Conservation (phyloP, 805 yeast species). For the Lachancea sp. region DNA sequence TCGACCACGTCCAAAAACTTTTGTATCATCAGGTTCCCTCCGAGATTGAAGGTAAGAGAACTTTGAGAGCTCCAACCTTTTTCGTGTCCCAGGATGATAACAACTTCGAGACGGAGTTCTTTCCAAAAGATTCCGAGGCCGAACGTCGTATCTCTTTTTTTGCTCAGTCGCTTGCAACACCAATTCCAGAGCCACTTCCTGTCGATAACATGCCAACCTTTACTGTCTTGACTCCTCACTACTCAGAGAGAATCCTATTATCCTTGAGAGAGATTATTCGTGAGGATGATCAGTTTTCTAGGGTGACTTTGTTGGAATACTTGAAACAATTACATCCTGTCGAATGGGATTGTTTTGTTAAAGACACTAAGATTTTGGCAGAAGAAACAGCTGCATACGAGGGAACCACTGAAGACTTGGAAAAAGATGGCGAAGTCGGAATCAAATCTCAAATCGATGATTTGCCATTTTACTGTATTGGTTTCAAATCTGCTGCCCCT, state of each 20-base stretch:
- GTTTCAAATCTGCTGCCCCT: conserved; percentile 96
- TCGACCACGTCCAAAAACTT: conserved; percentile 96
- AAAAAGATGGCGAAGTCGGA: conserved; percentile 49
- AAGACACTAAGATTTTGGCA: conserved; percentile 90
- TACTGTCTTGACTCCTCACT: conserved; percentile 94
- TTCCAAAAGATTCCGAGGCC: conserved; percentile 96
- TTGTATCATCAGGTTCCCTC: conserved; percentile 98
- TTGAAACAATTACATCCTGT: conserved; percentile 91
- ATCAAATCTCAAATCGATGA: conserved; percentile 83
- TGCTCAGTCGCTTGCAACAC: conserved; percentile 97
- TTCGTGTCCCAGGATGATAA: conserved; percentile 95
- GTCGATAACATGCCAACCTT: conserved; percentile 99
- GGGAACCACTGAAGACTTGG: conserved; percentile 38
- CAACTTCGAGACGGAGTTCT: conserved; percentile 91
- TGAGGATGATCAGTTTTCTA: conserved; percentile 94
- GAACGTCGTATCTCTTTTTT: conserved; percentile 99
- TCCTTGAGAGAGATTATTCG: conserved; percentile 94
- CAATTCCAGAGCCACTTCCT: conserved; percentile 97
- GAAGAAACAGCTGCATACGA: conserved; percentile 84
- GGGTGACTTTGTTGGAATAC: conserved; percentile 89
- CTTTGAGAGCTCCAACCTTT: conserved; percentile 97
- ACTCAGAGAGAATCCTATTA: conserved; percentile 85
- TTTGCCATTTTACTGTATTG: conserved; percentile 90
- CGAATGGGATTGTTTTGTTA: conserved; percentile 97
- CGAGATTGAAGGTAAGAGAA: conserved; percentile 96